Evolutionary conservation across 2,329 filamentous ascomycete genomes (phyloP), one percentile per base, ranked within the genome.

Genomic region (Fusarium mexicanum): DNA sequence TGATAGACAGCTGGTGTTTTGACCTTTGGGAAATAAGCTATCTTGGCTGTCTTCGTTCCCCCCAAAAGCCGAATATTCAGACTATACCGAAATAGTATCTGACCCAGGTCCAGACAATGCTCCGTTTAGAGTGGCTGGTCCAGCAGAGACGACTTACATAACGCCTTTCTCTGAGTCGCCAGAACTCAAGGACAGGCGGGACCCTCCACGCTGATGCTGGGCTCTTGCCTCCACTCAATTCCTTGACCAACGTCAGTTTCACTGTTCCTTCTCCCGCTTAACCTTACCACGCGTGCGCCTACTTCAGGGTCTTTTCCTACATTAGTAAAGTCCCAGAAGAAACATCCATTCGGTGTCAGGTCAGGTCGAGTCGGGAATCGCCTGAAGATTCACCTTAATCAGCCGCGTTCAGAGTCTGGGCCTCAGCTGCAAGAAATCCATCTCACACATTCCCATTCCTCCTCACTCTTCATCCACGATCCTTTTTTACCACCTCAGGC

Each of bases 111-210:
- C 53, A 46, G 61, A 38, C 48, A 59, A 61, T 50, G 69, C 61
- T 70, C 58, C 20, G 69, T 58, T 75, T 61, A 64, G 51, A 59
- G 72, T 71, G 71, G 72, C 61, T 57, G 67, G 38, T 44, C 60
- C n/a, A 38, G 18, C 26, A 31, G 24, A 57, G 51, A 44, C 37
- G 61, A 72, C 63, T 75, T 75, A 75, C 73, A 71, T 75, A 75
- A 75, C 66, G 48, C 57, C 60, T 69, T 74, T 44, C 58, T 68
- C 47, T 75, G 57, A 75, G 73, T 75, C 73, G 73, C 46, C 53
- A 60, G 69, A 64, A 33, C 22, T 57, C n/a, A 31, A 61, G 37
- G 31, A 33, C 47, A 62, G 60, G 73, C 62, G 73, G 73, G 57
- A 75, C 73, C 61, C 60, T 75, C 72, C 61, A 63, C 48, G 61